Conservation (phyloP, 768 basidiomycete species). For the Pleurotus giganteus region DNA sequence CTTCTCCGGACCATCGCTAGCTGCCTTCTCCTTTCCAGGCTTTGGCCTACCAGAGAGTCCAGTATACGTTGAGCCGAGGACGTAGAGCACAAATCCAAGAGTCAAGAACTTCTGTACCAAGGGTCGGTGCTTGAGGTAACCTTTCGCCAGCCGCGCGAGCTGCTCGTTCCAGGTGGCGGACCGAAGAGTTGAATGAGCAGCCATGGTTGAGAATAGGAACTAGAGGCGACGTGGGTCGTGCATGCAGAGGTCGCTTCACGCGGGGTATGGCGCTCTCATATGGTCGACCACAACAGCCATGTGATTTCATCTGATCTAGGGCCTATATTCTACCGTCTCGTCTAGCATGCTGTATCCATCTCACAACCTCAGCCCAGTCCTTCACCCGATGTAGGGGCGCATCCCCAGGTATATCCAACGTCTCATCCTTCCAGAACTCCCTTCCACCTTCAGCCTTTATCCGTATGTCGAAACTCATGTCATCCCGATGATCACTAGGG, state of each 20-base stretch:
- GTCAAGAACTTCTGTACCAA: conserved; percentile 72
- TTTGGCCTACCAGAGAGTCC: conserved; percentile 48
- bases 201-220: conserved; percentile 20
- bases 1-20: conserved; percentile 15
- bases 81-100: conserved; percentile 66
- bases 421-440: conserved; percentile 58
- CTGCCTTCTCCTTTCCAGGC: conserved; percentile 26
- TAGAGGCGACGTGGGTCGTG: background rate
- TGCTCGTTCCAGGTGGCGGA: conserved; percentile 32
- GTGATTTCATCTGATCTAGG: too few species aligned
- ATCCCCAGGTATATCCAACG: conserved; percentile 45
- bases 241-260: too few species aligned
- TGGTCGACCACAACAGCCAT: too few species aligned
- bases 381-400: conserved; percentile 51
- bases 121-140: conserved; percentile 68
- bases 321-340: conserved; percentile 21
- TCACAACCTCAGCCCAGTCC: conserved; percentile 61
- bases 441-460: conserved; percentile 43
- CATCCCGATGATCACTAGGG: conserved; percentile 42
- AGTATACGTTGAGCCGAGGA: conserved; percentile 60
- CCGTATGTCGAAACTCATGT: conserved; percentile 52
- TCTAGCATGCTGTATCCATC: conserved; percentile 38
- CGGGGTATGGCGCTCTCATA: too few species aligned
- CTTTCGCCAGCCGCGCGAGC: conserved; percentile 40
- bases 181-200: conserved; percentile 31